Conservation (phyloP, 2,329 filamentous ascomycete species). For the Pestalotiopsis sp. region DNA sequence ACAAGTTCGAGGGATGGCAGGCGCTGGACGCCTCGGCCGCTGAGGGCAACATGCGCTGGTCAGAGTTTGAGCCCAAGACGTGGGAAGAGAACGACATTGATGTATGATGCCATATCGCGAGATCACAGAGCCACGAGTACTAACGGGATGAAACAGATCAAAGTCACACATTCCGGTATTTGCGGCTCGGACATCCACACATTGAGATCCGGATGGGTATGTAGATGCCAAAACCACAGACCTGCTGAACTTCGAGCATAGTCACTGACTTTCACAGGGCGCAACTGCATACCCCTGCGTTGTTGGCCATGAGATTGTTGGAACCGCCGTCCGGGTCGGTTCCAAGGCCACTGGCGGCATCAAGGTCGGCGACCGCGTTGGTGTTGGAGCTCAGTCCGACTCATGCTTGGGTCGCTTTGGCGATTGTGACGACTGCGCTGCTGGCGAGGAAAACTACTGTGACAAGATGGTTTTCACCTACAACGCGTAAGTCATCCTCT, state of each 20-base stretch:
- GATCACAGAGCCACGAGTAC: background rate
- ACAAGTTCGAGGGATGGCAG: conserved; percentile 22
- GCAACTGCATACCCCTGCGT: conserved; percentile 19
- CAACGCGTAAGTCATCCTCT: conserved; percentile 24
- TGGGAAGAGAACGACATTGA: conserved; percentile 34
- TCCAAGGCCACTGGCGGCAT: conserved; percentile 34
- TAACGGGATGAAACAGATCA: background rate
- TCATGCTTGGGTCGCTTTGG: conserved; percentile 39
- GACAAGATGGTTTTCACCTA: conserved; percentile 42
- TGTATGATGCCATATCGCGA: background rate
- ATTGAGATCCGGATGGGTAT: conserved; percentile 5
- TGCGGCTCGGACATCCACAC: conserved; percentile 6
- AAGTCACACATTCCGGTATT: conserved; percentile 6
- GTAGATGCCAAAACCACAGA: background rate
- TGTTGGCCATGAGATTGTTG: conserved; percentile 53
- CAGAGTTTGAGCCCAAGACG: conserved; percentile 44
- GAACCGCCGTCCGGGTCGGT: conserved; percentile 44
- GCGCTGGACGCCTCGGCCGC: conserved; percentile 16
- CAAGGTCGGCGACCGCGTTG: conserved; percentile 54
- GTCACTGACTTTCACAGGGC: background rate
- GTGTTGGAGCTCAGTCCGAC: conserved; percentile 49
- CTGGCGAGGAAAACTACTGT: conserved; percentile 26
- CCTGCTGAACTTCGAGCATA: background rate
- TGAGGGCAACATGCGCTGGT: conserved; percentile 20
- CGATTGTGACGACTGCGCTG: conserved; percentile 24